A percentile compares a stretch with the other conserved stretches of the same genome.
Evolutionary conservation across 2,329 filamentous ascomycete genomes (phyloP).

Genomic region (Nemania diffusa): DNA sequence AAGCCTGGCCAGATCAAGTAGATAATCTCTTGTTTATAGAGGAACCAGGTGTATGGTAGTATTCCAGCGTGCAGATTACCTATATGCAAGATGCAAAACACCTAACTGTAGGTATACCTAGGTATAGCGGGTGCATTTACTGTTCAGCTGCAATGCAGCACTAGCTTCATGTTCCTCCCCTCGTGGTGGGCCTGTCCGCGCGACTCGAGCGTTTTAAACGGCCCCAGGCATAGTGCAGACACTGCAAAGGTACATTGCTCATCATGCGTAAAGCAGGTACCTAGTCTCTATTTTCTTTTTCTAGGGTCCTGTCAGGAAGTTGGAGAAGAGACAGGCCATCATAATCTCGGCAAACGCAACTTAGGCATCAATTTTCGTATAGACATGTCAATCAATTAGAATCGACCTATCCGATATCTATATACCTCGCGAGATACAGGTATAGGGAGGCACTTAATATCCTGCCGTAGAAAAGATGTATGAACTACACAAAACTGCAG

Average conservation of each 20-base stretch:
- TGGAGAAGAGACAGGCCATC: constrained; percentile 3
- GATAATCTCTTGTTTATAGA: neutral
- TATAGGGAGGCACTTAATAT: too few species aligned
- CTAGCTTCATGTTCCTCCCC: neutral
- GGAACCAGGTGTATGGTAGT: neutral
- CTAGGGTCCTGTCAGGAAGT: constrained; percentile 2
- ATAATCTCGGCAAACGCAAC: constrained; percentile 23
- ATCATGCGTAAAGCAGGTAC: neutral
- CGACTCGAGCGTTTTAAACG: constrained; percentile 18
- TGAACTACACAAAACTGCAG: too few species aligned
- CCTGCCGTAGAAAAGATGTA: too few species aligned
- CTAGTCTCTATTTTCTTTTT: constrained; percentile 5
- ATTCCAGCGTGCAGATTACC: neutral
- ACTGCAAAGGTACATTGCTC: neutral
- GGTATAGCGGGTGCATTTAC: neutral
- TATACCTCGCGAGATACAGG: neutral
- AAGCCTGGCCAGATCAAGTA: neutral
- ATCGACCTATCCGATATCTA: neutral
- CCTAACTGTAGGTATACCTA: neutral
- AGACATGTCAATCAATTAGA: neutral
- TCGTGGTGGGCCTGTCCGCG: constrained; percentile 3
- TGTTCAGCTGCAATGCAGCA: constrained; percentile 10
- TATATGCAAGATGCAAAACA: neutral
- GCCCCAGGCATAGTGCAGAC: constrained; percentile 2
- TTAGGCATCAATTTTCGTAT: constrained; percentile 19